These are phyloP conservation scores for Cryptococcus depauperatus DNA, from an alignment of 1,284 basidiomycete genomes.

Conservation along the genomic window DNA sequence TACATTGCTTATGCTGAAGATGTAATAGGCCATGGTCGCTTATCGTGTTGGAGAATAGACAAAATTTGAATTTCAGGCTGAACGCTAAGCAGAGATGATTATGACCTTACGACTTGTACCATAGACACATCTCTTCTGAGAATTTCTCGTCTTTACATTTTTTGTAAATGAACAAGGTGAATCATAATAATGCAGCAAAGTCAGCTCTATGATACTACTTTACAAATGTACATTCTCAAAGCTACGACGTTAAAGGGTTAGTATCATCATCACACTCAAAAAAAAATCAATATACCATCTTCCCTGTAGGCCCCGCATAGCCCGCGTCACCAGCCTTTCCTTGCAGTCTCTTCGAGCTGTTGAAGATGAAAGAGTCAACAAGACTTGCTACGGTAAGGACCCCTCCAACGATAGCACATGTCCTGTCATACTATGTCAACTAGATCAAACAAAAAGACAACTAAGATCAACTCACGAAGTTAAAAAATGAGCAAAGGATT, in stretches of 20 bases:
- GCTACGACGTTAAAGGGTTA: neutral
- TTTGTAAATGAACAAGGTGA: too few relatives aligned
- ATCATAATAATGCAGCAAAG: constrained; percentile 3
- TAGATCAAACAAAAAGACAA: neutral
- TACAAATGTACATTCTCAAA: neutral
- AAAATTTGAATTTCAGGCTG: neutral
- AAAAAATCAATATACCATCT: constrained; percentile 34
- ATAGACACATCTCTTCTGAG: too few relatives aligned
- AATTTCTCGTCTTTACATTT: too few relatives aligned
- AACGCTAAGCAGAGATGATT: too few relatives aligned
- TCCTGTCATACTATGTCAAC: constrained; percentile 49
- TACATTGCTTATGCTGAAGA: neutral
- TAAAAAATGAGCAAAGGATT: constrained; percentile 93
- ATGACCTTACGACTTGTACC: too few relatives aligned
- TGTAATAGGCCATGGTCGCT: constrained; percentile 41
- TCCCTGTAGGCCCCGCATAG: constrained; percentile 37
- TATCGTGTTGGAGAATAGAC: constrained; percentile 39
- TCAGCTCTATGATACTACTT: neutral
- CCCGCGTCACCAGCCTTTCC: constrained; percentile 28
- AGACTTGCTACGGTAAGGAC: constrained; percentile 90
- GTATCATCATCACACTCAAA: neutral
- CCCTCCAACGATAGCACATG: constrained; percentile 95
- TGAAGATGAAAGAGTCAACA: constrained; percentile 79
- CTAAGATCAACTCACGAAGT: constrained; percentile 66
- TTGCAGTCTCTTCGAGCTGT: constrained; percentile 38